A percentile compares a stretch with the other conserved stretches of the same genome.
These are phyloP conservation scores for Neohortaea acidophila DNA, from an alignment of 495 filamentous ascomycete species.

Conservation along the genomic window DNA sequence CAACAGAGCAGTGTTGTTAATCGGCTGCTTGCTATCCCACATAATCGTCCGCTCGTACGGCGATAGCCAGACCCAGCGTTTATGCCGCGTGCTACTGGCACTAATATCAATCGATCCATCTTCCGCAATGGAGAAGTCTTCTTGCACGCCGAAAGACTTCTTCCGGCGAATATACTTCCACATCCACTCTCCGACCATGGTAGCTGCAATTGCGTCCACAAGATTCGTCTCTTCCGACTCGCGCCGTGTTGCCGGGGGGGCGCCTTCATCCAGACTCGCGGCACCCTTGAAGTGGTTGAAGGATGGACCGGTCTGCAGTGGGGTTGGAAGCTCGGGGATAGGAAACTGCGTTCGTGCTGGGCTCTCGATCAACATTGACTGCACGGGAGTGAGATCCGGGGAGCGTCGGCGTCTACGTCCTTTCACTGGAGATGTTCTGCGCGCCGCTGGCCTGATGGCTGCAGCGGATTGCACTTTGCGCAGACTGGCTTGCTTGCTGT, in stretches of 20 bases:
- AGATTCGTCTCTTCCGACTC: slow-evolving; percentile 31
- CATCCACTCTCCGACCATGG: slow-evolving; percentile 99
- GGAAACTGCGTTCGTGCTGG: slow-evolving; percentile 12
- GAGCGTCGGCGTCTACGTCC: slow-evolving; percentile 10
- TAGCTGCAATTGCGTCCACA: slow-evolving; percentile 94
- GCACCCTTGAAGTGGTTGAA: slow-evolving; percentile 14
- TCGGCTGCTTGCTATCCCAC: slow-evolving; percentile 97
- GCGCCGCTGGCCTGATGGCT: slow-evolving; percentile 41
- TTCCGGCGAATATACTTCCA: slow-evolving; percentile 91
- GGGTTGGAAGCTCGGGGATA: slow-evolving; percentile 9
- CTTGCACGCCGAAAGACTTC: slow-evolving; percentile 77
- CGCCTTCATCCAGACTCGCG: background rate
- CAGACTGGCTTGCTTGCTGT: slow-evolving; percentile 34
- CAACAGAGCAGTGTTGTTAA: slow-evolving; percentile 68
- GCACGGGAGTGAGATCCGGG: slow-evolving; percentile 14
- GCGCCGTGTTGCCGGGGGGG: background rate
- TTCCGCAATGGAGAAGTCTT: slow-evolving; percentile 38
- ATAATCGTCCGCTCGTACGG: slow-evolving; percentile 91
- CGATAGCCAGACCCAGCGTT: slow-evolving; percentile 96
- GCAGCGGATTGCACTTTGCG: slow-evolving; percentile 75
- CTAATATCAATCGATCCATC: slow-evolving; percentile 41
- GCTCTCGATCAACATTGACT: slow-evolving; percentile 16
- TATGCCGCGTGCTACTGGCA: slow-evolving; percentile 56
- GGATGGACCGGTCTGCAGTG: background rate
- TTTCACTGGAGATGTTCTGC: slow-evolving; percentile 18